These are phyloP conservation scores for Chlamydomonas sp. DNA, from an alignment of 139 green algal species.

Conservation along the genomic window DNA sequence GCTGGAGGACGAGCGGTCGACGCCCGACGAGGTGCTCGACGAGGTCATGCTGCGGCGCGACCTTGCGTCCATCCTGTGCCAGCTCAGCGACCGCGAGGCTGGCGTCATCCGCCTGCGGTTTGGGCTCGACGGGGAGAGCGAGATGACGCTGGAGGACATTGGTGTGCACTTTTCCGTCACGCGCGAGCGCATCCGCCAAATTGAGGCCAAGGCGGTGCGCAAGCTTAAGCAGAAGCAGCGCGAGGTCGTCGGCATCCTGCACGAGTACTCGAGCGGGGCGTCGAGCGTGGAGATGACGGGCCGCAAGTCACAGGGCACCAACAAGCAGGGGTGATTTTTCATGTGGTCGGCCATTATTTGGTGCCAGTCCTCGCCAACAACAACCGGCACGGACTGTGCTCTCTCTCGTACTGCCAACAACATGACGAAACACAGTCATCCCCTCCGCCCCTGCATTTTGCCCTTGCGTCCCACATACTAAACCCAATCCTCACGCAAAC, in stretches of 20 bases:
- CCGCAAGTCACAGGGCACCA: conserved; percentile 4
- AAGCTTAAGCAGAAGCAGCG: conserved; percentile 52
- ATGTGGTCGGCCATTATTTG: background rate
- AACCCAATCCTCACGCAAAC: too few species aligned
- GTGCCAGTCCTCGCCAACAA: too few species aligned
- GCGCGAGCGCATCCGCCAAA: conserved; percentile 96
- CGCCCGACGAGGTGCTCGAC: conserved; percentile 16
- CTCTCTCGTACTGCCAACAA: too few species aligned
- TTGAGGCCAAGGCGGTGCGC: conserved; percentile 85
- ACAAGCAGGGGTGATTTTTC: conserved; percentile 7
- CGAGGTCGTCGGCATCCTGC: background rate
- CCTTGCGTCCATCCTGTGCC: conserved; percentile 65
- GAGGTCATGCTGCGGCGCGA: conserved; percentile 35
- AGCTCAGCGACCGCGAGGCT: conserved; percentile 68
- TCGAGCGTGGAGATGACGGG: background rate
- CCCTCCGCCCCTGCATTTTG: too few species aligned
- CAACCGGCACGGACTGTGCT: too few species aligned
- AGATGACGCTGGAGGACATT: conserved; percentile 86
- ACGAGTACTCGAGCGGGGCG: conserved; percentile 2
- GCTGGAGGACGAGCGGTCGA: conserved; percentile 2
- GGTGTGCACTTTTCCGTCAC: conserved; percentile 62
- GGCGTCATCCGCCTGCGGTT: conserved; percentile 83
- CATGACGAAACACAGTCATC: too few species aligned
- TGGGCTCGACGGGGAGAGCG: conserved; percentile 67
- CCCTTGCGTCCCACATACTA: too few species aligned